Base-by-base conservation (phyloP, 352 stramenopile species). In the Phytophthora pseudosyringae region DNA sequence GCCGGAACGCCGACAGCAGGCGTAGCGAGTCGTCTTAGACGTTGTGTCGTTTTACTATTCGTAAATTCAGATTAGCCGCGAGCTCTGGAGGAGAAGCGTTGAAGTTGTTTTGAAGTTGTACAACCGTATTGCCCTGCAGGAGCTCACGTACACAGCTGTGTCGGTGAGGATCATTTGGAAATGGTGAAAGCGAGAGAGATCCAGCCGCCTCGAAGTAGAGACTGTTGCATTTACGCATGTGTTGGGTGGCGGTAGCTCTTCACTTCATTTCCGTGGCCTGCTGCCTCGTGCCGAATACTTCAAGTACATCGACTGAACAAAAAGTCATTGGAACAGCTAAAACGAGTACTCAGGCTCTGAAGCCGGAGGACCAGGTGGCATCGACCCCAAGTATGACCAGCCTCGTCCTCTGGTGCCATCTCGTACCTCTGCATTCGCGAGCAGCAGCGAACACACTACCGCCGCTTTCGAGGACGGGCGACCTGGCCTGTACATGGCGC, bases 391-490 rank as follows among this genome's bases (percentile, higher is more conserved):
- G 57, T 59, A 71, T 66, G 50, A 67, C 48, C 57, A 70, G 46
- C 40, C 40, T 28, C 64, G 40, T 21, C 64, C 59, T 69, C 49
- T 70, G 48, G 32, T 15, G 41, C 40, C 46, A 40, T 59, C 48
- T 59, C 48, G 66, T 67, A 73, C 66, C 66, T 67, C 61, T 67
- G 58, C 66, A 57, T 59, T 39, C 43, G 45, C 36, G 41, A 71
- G 35, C 36, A 54, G 25, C 26, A 51, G 15, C 53, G 29, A 43
- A 59, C 25, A 31, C 40, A 45, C 32, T 31, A 21, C 21, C 21
- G 21, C 21, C 21, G 21, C 21, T 21, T 21, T 21, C 21, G 21
- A 21, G 21, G 21, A 2, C 21, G 21, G 1, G 38, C 12, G 15
- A 15, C 15, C 33, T 39, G 33, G 33, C 11, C 11, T 15, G 33